phyloP scores from a whole-genome alignment of 176 grass and related monocot species.

The Carex parvula region DNA sequence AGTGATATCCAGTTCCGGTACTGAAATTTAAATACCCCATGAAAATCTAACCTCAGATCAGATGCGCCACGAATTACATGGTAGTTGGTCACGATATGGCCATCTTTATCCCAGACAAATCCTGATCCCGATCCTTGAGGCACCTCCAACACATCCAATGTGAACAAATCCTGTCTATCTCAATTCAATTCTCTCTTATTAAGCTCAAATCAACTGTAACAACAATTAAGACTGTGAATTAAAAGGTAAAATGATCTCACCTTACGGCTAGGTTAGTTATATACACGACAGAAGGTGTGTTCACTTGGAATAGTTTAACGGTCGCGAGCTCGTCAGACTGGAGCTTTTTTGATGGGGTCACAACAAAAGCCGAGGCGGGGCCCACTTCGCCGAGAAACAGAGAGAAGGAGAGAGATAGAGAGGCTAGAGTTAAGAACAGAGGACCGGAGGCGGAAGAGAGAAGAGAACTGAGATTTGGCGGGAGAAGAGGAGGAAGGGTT shows the following conservation, averaged over 20 bases:
- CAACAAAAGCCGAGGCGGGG: constrained; percentile 71
- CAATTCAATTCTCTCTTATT: background rate
- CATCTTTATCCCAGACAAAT: constrained; percentile 92
- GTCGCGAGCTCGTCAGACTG: constrained; percentile 93
- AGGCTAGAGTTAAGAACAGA: constrained; percentile 51
- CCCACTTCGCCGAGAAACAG: constrained; percentile 53
- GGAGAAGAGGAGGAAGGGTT: constrained; percentile 21
- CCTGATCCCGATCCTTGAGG: constrained; percentile 93
- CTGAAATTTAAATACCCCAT: background rate
- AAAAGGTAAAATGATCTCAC: constrained; percentile 24
- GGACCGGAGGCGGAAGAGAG: constrained; percentile 55
- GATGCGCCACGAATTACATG: constrained; percentile 96
- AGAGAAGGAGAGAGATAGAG: constrained; percentile 49
- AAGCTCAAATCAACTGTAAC: background rate
- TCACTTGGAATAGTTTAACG: constrained; percentile 91
- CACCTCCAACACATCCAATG: constrained; percentile 96
- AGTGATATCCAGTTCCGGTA: background rate
- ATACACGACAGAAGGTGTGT: constrained; percentile 97
- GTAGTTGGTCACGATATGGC: constrained; percentile 91
- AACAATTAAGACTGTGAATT: background rate
- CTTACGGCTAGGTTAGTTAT: constrained; percentile 93
- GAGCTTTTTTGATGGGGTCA: constrained; percentile 69
- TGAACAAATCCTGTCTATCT: constrained; percentile 91
- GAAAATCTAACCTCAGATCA: constrained; percentile 68
- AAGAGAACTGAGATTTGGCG: constrained; percentile 1